A percentile compares a stretch with the other conserved stretches of the same genome.
These are phyloP conservation scores for Xylaria sp. DNA, from an alignment of 2,329 filamentous ascomycete species.

Conservation along the genomic window DNA sequence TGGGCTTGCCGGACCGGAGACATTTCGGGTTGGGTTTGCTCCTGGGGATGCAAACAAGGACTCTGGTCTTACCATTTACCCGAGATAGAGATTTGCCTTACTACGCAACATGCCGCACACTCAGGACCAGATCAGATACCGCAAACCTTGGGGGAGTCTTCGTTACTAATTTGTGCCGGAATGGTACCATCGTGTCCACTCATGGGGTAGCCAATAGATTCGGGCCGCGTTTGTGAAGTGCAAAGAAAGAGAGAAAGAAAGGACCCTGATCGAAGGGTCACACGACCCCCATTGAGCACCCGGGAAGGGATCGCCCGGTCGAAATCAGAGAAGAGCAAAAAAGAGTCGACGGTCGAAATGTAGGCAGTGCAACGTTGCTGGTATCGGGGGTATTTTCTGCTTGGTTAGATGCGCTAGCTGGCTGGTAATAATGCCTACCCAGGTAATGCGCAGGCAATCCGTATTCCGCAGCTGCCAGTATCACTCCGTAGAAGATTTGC, in stretches of 20 bases:
- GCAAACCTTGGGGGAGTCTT: not conserved
- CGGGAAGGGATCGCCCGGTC: conserved; percentile 25
- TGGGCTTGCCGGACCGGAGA: not conserved
- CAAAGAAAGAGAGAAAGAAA: not conserved
- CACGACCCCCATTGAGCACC: conserved; percentile 23
- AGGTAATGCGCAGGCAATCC: not conserved
- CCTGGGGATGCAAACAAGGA: not conserved
- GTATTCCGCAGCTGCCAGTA: not conserved
- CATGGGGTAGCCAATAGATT: conserved; percentile 19
- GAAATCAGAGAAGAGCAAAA: conserved; percentile 21
- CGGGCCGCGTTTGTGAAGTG: conserved; percentile 10
- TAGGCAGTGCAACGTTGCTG: conserved; percentile 15
- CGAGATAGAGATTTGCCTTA: not conserved
- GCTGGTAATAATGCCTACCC: too few species aligned
- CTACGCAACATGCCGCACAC: not conserved
- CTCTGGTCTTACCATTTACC: not conserved
- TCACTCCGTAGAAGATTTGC: not conserved
- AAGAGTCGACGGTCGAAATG: conserved; percentile 6
- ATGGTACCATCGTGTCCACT: not conserved
- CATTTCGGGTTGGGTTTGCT: not conserved
- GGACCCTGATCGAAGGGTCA: conserved; percentile 24
- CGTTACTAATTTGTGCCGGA: not conserved
- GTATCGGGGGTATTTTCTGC: not conserved
- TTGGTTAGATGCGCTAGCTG: not conserved
- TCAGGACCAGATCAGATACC: not conserved